Conservation (phyloP, 179 eudicot species). For the Beta lomatogona region DNA sequence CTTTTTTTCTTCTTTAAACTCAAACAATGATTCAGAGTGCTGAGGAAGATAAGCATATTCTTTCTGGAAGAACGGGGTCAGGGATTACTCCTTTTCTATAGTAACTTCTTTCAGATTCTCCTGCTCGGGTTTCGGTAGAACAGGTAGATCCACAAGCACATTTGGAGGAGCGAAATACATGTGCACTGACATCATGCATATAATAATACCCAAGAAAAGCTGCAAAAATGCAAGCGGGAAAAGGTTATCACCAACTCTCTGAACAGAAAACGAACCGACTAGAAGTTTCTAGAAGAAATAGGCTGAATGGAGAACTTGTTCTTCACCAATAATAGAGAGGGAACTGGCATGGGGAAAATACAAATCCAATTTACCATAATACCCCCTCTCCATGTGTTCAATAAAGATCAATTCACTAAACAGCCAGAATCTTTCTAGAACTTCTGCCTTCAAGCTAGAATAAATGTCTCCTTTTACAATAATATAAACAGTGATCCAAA, state of each 20-base stretch:
- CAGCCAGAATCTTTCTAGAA: no score
- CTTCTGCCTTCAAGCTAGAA: neutral
- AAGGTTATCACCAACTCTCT: neutral
- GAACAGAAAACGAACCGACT: neutral
- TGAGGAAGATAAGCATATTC: conserved; percentile 3
- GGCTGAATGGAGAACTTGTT: no score
- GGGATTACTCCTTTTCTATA: conserved; percentile 54
- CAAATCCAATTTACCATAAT: no score
- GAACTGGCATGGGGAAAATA: no score
- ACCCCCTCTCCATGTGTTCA: no score
- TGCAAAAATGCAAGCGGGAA: conserved; percentile 39
- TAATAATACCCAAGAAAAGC: conserved; percentile 88
- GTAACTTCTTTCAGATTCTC: conserved; percentile 55
- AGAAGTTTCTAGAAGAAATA: neutral
- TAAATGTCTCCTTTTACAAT: neutral
- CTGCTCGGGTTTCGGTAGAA: conserved; percentile 40
- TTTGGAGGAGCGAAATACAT: conserved; percentile 88
- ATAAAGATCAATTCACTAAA: no score
- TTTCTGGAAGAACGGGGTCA: conserved; percentile 27
- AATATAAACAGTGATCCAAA: neutral
- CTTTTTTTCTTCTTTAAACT: neutral
- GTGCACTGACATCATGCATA: conserved; percentile 98
- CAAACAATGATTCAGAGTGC: conserved; percentile 10
- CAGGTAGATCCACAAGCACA: conserved; percentile 68
- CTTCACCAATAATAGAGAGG: no score